Conservation (phyloP, 73 alveolate species). For the Uronychia setigera region DNA sequence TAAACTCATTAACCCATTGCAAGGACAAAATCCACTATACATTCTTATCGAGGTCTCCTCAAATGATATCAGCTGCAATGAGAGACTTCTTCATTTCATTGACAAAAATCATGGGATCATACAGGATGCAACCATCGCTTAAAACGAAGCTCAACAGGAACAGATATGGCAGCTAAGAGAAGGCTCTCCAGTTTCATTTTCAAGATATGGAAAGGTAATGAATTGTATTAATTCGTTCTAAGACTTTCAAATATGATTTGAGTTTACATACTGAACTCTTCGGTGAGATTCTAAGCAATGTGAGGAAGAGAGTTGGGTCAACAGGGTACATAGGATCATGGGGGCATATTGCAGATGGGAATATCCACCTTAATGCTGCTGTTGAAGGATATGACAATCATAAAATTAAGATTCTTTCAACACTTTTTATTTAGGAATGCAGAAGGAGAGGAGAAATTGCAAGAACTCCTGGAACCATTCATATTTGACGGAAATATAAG, state of each 20-base stretch:
- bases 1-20: slow-evolving; percentile 51
- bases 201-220: slow-evolving; percentile 50
- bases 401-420: neutral
- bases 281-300: slow-evolving; percentile 64
- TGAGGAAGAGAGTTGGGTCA: slow-evolving; percentile 14
- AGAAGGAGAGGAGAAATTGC: slow-evolving; percentile 25
- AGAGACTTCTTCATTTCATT: slow-evolving; percentile 12
- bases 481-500: slow-evolving; percentile 71
- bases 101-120: slow-evolving; percentile 20
- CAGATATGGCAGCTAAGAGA: slow-evolving; percentile 77
- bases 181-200: slow-evolving; percentile 61
- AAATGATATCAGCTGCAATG: slow-evolving; percentile 20
- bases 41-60: slow-evolving; percentile 64
- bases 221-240: neutral
- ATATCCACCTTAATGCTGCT: slow-evolving; percentile 66
- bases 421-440: slow-evolving; percentile 1
- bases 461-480: slow-evolving; percentile 66
- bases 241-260: slow-evolving; percentile 73
- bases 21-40: slow-evolving; percentile 47
- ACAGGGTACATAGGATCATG: slow-evolving; percentile 50
- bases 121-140: slow-evolving; percentile 73
- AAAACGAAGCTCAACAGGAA: slow-evolving; percentile 61
- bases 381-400: neutral
- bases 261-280: slow-evolving; percentile 57
- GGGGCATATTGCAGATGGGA: slow-evolving; percentile 85